phyloP scores from a whole-genome alignment of 495 filamentous ascomycete genomes.

The Hypoxylon fuscum region DNA sequence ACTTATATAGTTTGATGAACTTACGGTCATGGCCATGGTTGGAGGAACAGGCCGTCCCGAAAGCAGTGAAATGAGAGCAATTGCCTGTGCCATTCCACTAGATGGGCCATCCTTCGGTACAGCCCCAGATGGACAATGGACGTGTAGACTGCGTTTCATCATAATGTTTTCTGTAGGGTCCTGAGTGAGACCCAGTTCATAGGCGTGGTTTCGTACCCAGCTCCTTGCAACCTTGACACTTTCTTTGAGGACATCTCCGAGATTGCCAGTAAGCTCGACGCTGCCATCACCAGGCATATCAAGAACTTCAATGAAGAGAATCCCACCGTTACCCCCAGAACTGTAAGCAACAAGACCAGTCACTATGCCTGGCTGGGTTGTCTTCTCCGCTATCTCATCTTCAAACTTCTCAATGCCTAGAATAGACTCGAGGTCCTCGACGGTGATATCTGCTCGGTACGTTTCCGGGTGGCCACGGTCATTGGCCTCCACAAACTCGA shows the following conservation, averaged over 20 bases:
- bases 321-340: constrained; percentile 91
- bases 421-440: constrained; percentile 86
- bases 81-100: constrained; percentile 91
- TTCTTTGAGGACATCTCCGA: constrained; percentile 98
- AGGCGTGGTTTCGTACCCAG: constrained; percentile 98
- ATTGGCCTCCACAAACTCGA: constrained; percentile 89
- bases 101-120: constrained; percentile 94
- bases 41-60: constrained; percentile 87
- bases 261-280: constrained; percentile 96
- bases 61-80: constrained; percentile 93
- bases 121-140: constrained; percentile 94
- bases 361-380: constrained; percentile 88
- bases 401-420: constrained; percentile 94
- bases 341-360: constrained; percentile 98
- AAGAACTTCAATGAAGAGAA: constrained; percentile 97
- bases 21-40: constrained; percentile 90
- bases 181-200: constrained; percentile 83
- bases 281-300: constrained; percentile 95
- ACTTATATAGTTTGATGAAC: constrained; percentile 24
- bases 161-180: constrained; percentile 91
- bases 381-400: constrained; percentile 93
- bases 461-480: constrained; percentile 73
- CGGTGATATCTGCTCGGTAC: constrained; percentile 77
- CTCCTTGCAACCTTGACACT: constrained; percentile 93
- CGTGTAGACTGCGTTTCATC: constrained; percentile 93